Conservation (phyloP, 1,139 yeast species). For the Debaryomyces sp. region DNA sequence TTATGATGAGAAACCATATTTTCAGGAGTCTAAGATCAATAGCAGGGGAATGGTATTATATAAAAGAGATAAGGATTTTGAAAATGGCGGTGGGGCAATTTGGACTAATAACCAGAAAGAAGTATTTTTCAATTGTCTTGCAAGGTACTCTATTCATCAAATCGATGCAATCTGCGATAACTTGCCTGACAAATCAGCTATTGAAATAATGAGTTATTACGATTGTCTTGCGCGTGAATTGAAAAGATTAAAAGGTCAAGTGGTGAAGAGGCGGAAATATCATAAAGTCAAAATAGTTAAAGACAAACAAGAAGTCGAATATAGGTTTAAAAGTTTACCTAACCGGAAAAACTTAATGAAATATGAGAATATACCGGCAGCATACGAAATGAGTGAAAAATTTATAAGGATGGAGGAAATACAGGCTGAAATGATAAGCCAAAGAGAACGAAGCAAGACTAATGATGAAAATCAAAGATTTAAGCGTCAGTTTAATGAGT, state of each 20-base stretch:
- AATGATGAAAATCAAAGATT: conserved; percentile 19
- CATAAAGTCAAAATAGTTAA: neutral
- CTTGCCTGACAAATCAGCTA: conserved; percentile 42
- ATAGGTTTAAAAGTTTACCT: conserved; percentile 1
- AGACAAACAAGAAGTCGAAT: neutral
- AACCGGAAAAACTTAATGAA: conserved; percentile 5
- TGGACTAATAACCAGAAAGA: conserved; percentile 29
- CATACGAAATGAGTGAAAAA: conserved; percentile 54
- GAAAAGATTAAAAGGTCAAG: conserved; percentile 19
- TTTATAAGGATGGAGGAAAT: conserved; percentile 52
- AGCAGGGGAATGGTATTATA: conserved; percentile 13
- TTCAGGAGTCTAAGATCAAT: conserved; percentile 14
- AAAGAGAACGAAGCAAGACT: conserved; percentile 19
- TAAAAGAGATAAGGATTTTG: conserved; percentile 4
- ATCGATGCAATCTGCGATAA: conserved; percentile 40
- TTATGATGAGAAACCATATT: conserved; percentile 3
- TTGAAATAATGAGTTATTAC: conserved; percentile 53
- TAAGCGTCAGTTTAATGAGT: conserved; percentile 8
- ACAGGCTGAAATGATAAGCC: conserved; percentile 33
- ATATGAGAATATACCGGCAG: conserved; percentile 39
- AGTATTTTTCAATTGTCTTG: conserved; percentile 30
- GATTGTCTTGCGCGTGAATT: conserved; percentile 33
- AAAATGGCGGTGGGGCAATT: conserved; percentile 7
- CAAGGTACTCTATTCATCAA: conserved; percentile 52
- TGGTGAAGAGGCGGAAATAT: neutral